Evolutionary conservation across 331 rosid genomes (phyloP).

Genomic region (Malus hybrid): DNA sequence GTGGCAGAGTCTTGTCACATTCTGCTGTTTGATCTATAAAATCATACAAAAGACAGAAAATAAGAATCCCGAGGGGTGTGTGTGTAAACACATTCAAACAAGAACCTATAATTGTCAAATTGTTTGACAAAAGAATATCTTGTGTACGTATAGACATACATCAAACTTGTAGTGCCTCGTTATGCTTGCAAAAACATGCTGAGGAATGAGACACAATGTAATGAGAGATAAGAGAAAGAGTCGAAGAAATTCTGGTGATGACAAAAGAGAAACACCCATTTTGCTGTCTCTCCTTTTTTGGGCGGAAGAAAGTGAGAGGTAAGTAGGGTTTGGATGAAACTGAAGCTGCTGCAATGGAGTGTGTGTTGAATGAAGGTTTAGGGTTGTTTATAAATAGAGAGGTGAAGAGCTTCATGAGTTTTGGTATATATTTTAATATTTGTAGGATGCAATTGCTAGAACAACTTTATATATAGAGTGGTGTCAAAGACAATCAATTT

Average conservation of each 20-base stretch:
- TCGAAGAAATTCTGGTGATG: not conserved
- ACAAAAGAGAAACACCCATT: constrained; percentile 12
- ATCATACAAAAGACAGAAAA: not conserved
- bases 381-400: not conserved
- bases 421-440: not conserved
- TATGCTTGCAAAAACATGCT: constrained; percentile 13
- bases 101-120: not conserved
- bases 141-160: constrained; percentile 3
- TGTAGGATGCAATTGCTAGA: not conserved
- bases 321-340: not conserved
- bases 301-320: not conserved
- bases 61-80: too few relatives aligned
- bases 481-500: constrained; percentile 55
- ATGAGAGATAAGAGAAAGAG: constrained; percentile 5
- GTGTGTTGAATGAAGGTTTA: not conserved
- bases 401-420: not conserved
- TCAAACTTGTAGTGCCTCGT: constrained; percentile 30
- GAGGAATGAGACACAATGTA: not conserved
- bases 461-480: constrained; percentile 25
- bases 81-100: not conserved
- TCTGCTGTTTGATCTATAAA: constrained; percentile 15
- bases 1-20: constrained; percentile 26
- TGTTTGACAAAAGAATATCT: too few relatives aligned
- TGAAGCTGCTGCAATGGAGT: not conserved
- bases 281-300: not conserved